Percentiles rank a stretch among this genome's conserved stretches.
Conservation (phyloP, 169 alveolate genomes). For the Cryptosporidium viatorum region DNA sequence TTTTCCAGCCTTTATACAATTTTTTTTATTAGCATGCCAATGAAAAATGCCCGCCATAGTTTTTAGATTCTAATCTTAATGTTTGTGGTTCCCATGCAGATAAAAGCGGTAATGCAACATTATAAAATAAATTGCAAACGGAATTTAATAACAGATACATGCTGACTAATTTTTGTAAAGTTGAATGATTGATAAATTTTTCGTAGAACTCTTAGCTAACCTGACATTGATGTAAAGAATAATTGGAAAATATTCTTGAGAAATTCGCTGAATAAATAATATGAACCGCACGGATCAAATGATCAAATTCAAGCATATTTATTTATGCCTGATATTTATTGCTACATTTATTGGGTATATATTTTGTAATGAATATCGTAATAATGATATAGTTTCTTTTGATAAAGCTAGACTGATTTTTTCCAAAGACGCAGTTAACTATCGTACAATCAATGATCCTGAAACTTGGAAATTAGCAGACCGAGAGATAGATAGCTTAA, state of each 20-base stretch:
- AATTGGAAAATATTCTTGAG: not conserved
- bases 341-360: not conserved
- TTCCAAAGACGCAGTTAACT: constrained; percentile 2
- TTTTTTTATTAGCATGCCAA: not conserved
- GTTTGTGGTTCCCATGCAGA: constrained; percentile 59
- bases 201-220: not conserved
- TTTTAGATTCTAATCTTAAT: constrained; percentile 42
- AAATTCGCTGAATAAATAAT: not conserved
- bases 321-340: not conserved
- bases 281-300: not conserved
- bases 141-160: not conserved
- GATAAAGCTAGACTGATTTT: constrained; percentile 38
- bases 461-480: constrained; percentile 59
- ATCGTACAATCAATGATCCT: not conserved
- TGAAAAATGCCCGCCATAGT: constrained; percentile 56
- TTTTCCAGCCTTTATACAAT: not conserved
- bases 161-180: not conserved
- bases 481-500: constrained; percentile 26
- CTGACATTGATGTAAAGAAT: not conserved
- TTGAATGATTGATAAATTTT: not conserved
- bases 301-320: not conserved
- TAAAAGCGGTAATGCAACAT: constrained; percentile 42
- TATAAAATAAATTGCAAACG: not conserved
- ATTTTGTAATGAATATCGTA: not conserved
- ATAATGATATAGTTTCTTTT: constrained; percentile 27